Base-by-base conservation (phyloP, 345 rosid species). In the Heritiera littoralis region DNA sequence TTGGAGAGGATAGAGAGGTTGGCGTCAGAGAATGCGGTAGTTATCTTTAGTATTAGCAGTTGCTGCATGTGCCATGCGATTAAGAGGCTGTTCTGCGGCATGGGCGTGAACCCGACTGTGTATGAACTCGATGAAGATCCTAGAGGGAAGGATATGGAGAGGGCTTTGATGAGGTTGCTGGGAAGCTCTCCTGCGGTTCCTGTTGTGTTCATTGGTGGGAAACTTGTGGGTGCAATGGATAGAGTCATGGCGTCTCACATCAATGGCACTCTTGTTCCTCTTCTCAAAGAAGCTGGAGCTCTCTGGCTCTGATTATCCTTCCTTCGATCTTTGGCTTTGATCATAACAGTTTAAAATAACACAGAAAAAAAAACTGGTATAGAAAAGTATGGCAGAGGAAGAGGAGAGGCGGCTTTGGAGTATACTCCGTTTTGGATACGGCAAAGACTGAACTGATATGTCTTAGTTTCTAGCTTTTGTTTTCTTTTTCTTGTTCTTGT, bases 1-100 rank as follows among this genome's bases (percentile, higher is more conserved):
- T 23, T 88, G 85, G 86, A 86, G 66, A 83, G 90, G 41, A 88
- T 94, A 76, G 89, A 87, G 87, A 82, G 88, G 84, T 72, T 95
- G 70, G 98, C 92, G 0, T 81, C 97, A 1, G 98, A 90, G 85
- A 92, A 84, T 67, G 98, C 98, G 15, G 98, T 95, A 83, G 98
- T 95, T 79, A 87, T 95, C 38, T 92, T 95, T 85, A 93, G 98
- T 88, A 81, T 88, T 17, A 95, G 98, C 86, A 88, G 86, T 0
- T 95, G 98, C 86, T 95, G 98, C 91, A 95, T 95, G 98, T 95
- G 98, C 85, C 98, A 93, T 82, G 94, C 92, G 79, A 88, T 89
- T n/a, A 95, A 95, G 84, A 85, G 95, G 70, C 90, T 95, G 12
- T 93, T 95, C 82, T 85, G 94, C 41, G 98, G 97, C 3, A 88